Evolutionary conservation across 129 eudicot genomes (phyloP), one percentile per base, ranked within the genome.

Genomic region (Heracleum sosnowskyi): DNA sequence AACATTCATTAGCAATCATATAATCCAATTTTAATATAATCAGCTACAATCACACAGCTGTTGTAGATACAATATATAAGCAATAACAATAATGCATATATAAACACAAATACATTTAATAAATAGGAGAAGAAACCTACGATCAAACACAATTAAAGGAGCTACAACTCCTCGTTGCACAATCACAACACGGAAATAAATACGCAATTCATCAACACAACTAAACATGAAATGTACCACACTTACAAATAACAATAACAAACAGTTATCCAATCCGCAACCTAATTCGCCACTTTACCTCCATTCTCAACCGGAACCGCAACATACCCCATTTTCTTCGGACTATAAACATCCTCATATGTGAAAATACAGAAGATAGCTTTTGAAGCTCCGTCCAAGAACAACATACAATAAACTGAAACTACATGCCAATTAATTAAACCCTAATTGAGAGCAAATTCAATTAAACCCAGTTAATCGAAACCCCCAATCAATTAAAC

Each of bases 301-400:
- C 77, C 29, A 20, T 81, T 15, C n/a, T 72, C 80, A 63, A 79
- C 77, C 13, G 70, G 2, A 73, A 40, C 77, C 9, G 88, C 86
- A 45, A 85, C 84, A 42, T 87, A 89, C 8, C 90, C 97, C 62
- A 80, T 76, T 87, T 84, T 90, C 81, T 76, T 86, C n/a, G 85
- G 75, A 60, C 77, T 78, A 20, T 18, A 51, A 46, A 86, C 7
- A 40, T 20, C 53, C 7, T 41, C 15, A n/a, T n/a, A 24, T 11
- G 35, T 6, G 15, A 26, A 73, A 73, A 44, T 37, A 73, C 76
- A 71, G 37, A 73, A 15, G 36, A 45, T 26, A 42, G 57, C 76
- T 28, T 73, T 5, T 73, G 55, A 41, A 41, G 55, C 57, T 41
- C 76, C 76, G 76, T 73, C 76, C 34, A 26, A 26, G 45, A n/a